A percentile compares a stretch with the other conserved stretches of the same genome.
phyloP scores from a whole-genome alignment of 352 stramenopile species.

The Globisporangium middletonii region DNA sequence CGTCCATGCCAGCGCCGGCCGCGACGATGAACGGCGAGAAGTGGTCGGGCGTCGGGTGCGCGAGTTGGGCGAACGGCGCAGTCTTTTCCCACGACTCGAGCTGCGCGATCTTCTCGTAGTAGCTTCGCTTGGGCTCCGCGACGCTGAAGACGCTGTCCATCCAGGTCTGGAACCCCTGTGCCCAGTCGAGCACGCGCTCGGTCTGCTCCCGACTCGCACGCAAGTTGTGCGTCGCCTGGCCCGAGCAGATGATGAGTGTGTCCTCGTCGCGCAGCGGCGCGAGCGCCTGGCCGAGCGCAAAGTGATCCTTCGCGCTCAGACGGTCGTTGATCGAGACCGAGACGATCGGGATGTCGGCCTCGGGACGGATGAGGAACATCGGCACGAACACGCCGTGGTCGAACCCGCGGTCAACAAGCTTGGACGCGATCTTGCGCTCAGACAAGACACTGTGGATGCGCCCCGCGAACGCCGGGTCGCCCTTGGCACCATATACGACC shows the following conservation, averaged over 20 bases:
- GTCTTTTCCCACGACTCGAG: slow-evolving; percentile 25
- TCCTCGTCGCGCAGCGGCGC: slow-evolving; percentile 47
- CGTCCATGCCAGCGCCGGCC: slow-evolving; percentile 40
- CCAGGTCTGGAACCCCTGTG: slow-evolving; percentile 28
- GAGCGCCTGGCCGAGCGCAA: slow-evolving; percentile 54
- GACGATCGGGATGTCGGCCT: slow-evolving; percentile 86
- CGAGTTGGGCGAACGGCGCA: slow-evolving; percentile 19
- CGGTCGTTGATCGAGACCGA: slow-evolving; percentile 57
- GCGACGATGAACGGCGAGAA: slow-evolving; percentile 44
- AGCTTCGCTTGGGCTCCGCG: slow-evolving; percentile 8
- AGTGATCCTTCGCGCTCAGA: slow-evolving; percentile 31
- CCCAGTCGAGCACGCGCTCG: slow-evolving; percentile 20
- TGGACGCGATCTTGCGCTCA: slow-evolving; percentile 35
- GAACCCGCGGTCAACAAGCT: slow-evolving; percentile 57
- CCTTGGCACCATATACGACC: slow-evolving; percentile 75
- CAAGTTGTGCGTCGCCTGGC: slow-evolving; percentile 39
- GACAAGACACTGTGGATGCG: slow-evolving; percentile 59
- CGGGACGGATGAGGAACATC: slow-evolving; percentile 83
- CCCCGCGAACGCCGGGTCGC: slow-evolving; percentile 56
- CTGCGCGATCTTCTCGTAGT: slow-evolving; percentile 19
- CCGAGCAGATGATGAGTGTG: slow-evolving; percentile 72
- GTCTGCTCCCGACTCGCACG: slow-evolving; percentile 15
- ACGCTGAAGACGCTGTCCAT: slow-evolving; percentile 13
- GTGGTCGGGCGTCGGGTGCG: slow-evolving; percentile 48
- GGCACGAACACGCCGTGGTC: slow-evolving; percentile 93